Conservation (phyloP, 164 flowering plant species). For the Vitis vinifera region ASM3070453v1 NC_081819.1:16664001-16664500, state of each 20-base stretch:
- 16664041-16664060: no score
- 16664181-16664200: no score
- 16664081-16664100: no score
- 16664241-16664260: not conserved
- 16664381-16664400: slow-evolving; percentile 19
- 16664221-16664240: no score
- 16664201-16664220: no score
- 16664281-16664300: not conserved
- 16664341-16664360: slow-evolving; percentile 20
- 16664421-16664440: slow-evolving; percentile 21
- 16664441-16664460: slow-evolving; percentile 19
- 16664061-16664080: no score
- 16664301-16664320: slow-evolving; percentile 7
- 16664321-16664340: slow-evolving; percentile 15
- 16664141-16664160: no score
- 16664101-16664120: no score
- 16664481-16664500: not conserved
- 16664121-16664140: no score
- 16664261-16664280: not conserved
- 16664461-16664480: slow-evolving; percentile 18
- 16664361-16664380: slow-evolving; percentile 18
- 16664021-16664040: no score
- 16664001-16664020: no score
- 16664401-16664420: slow-evolving; percentile 26
- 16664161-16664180: no score